Evolutionary conservation across 345 rosid genomes (phyloP).

Genomic region (Moricandia moricandioides): DNA sequence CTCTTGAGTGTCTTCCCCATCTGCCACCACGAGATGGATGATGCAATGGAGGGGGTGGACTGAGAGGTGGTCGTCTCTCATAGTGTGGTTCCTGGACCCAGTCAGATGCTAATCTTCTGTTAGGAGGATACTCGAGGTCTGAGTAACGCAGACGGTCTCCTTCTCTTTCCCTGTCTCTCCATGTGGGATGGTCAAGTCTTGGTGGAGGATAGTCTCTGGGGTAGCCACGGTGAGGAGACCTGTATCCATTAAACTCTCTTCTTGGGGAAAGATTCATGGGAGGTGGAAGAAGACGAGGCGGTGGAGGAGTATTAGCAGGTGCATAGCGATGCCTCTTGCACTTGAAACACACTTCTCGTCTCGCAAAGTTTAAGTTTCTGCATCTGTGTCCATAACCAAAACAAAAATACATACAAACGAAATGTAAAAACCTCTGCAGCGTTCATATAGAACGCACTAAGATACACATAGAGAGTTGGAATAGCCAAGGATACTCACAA

Average conservation of each 20-base stretch:
- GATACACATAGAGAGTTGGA: no score
- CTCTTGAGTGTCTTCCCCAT: slow-evolving; percentile 65
- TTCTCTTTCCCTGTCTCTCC: slow-evolving; percentile 57
- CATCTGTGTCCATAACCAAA: slow-evolving; percentile 48
- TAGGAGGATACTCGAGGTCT: slow-evolving; percentile 53
- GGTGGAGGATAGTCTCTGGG: slow-evolving; percentile 66
- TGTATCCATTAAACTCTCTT: slow-evolving; percentile 55
- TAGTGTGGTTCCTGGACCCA: slow-evolving; percentile 55
- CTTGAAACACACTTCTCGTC: slow-evolving; percentile 69
- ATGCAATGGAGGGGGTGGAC: slow-evolving; percentile 27
- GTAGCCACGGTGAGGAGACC: slow-evolving; percentile 72
- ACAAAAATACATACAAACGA: neutral
- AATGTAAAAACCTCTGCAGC: no score
- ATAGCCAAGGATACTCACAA: slow-evolving; percentile 44
- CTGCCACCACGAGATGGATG: slow-evolving; percentile 48
- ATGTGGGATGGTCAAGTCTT: slow-evolving; percentile 48
- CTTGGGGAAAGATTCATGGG: slow-evolving; percentile 62
- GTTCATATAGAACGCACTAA: no score
- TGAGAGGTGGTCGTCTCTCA: slow-evolving; percentile 51
- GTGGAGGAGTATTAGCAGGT: slow-evolving; percentile 56
- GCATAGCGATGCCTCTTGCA: slow-evolving; percentile 67
- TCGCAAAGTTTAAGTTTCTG: slow-evolving; percentile 79
- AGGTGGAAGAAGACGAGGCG: slow-evolving; percentile 54
- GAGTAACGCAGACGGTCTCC: slow-evolving; percentile 52
- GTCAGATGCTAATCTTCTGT: slow-evolving; percentile 55